phyloP scores from a whole-genome alignment of 495 filamentous ascomycete genomes.

The Daldinia concentrica region DNA sequence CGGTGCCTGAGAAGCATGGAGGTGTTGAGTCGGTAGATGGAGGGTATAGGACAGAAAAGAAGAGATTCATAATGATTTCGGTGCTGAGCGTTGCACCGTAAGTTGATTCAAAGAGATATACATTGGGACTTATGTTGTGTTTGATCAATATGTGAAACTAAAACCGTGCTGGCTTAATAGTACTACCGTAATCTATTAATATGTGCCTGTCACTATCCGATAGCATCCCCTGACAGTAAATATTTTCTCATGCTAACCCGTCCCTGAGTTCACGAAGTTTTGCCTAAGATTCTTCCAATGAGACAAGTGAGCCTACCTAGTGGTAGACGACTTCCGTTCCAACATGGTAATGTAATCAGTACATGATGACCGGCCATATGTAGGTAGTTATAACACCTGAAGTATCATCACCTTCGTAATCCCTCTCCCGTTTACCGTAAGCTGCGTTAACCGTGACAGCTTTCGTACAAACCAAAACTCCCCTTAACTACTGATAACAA shows the following conservation, averaged over 20 bases:
- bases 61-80: conserved; percentile 40
- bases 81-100: conserved; percentile 22
- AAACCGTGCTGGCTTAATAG: background rate
- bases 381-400: conserved; percentile 4
- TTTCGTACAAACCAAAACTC: conserved; percentile 4
- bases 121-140: conserved; percentile 5
- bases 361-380: background rate
- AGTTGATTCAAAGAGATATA: conserved; percentile 13
- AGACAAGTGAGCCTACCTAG: background rate
- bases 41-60: conserved; percentile 40
- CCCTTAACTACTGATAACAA: background rate
- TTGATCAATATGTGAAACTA: background rate
- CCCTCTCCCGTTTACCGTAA: conserved; percentile 5
- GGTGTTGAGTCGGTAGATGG: conserved; percentile 43
- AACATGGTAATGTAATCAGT: conserved; percentile 3
- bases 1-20: conserved; percentile 29
- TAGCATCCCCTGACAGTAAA: conserved; percentile 1
- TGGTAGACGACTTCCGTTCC: background rate
- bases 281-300: background rate
- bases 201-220: background rate
- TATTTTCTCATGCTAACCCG: conserved; percentile 17
- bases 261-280: conserved; percentile 1
- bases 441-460: conserved; percentile 5
- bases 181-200: background rate
- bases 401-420: background rate